Percentiles rank a stretch among this genome's conserved stretches.
phyloP scores from a whole-genome alignment of 441 rosid genomes.

The Erodium trifolium region DNA sequence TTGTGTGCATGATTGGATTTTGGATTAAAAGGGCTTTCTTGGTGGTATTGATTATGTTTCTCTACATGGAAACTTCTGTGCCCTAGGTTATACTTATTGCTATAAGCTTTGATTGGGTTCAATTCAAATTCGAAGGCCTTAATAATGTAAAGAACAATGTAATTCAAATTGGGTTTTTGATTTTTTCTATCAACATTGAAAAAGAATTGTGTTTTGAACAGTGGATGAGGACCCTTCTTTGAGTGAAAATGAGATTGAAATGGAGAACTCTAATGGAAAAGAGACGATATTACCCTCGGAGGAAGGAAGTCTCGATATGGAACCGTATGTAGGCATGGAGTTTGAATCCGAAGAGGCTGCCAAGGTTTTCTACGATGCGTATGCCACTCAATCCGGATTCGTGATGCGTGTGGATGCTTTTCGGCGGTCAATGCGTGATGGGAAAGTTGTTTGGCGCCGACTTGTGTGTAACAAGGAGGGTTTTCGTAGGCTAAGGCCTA shows the following conservation, averaged over 20 bases:
- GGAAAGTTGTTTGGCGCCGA: conserved; percentile 63
- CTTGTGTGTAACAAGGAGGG: conserved; percentile 82
- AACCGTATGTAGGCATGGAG: conserved; percentile 60
- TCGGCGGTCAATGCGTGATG: conserved; percentile 68
- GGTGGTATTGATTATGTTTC: not conserved
- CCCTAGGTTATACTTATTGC: not conserved
- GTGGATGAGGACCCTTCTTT: conserved; percentile 42
- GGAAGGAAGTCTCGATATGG: conserved; percentile 35
- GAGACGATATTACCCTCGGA: conserved; percentile 15
- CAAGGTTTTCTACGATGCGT: conserved; percentile 51
- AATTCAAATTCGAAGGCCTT: not conserved
- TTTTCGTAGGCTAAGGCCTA: conserved; percentile 49
- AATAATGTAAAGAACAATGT: not conserved
- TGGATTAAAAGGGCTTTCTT: not conserved
- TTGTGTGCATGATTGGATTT: not conserved
- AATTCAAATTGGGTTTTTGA: not conserved
- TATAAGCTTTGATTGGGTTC: not conserved
- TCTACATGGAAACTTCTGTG: not conserved
- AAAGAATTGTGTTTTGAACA: conserved; percentile 21
- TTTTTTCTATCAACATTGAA: not conserved
- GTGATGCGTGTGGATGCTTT: conserved; percentile 71
- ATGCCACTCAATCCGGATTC: conserved; percentile 52
- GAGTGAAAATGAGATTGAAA: conserved; percentile 31
- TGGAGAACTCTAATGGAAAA: conserved; percentile 35
- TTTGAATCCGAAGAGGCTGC: conserved; percentile 69